phyloP scores from a whole-genome alignment of 2,329 filamentous ascomycete genomes.

The Tympanopsis confertula region DNA sequence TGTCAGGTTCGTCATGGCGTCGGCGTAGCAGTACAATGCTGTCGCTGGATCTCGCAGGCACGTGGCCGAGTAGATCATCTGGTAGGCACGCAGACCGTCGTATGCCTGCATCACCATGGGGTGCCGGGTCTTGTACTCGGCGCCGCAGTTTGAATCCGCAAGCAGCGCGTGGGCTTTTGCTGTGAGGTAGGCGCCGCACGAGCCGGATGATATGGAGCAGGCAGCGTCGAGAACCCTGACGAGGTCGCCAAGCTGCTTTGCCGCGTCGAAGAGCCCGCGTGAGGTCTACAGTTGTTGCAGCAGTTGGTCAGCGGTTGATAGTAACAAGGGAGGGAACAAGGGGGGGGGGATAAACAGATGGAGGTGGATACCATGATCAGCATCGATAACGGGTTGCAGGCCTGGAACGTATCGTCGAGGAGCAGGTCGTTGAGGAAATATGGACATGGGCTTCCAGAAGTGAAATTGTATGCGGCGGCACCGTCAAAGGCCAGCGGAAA shows the following conservation, averaged over 20 bases:
- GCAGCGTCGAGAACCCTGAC: constrained; percentile 69
- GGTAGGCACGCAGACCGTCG: constrained; percentile 65
- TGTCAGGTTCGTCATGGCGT: constrained; percentile 66
- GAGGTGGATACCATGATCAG: constrained; percentile 56
- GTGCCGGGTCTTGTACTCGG: constrained; percentile 58
- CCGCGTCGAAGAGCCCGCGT: constrained; percentile 73
- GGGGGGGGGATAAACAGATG: neutral
- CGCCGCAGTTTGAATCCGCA: constrained; percentile 50
- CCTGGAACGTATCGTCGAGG: constrained; percentile 50
- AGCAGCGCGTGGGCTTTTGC: constrained; percentile 55
- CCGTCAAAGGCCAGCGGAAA: constrained; percentile 60
- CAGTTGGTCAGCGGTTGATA: constrained; percentile 6
- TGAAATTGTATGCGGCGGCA: constrained; percentile 50
- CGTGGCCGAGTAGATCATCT: constrained; percentile 65
- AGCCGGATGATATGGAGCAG: constrained; percentile 55
- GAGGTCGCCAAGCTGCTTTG: constrained; percentile 59
- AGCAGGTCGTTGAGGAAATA: constrained; percentile 60
- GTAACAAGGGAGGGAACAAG: neutral
- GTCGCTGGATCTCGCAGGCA: constrained; percentile 62
- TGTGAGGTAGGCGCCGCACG: constrained; percentile 56
- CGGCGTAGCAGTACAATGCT: constrained; percentile 68
- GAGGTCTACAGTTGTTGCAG: constrained; percentile 36
- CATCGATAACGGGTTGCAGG: constrained; percentile 75
- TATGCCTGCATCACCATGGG: constrained; percentile 64
- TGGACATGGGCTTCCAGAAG: constrained; percentile 40